phyloP scores from a whole-genome alignment of 2,329 filamentous ascomycete species.

The Sphaceloma murrayae region DNA sequence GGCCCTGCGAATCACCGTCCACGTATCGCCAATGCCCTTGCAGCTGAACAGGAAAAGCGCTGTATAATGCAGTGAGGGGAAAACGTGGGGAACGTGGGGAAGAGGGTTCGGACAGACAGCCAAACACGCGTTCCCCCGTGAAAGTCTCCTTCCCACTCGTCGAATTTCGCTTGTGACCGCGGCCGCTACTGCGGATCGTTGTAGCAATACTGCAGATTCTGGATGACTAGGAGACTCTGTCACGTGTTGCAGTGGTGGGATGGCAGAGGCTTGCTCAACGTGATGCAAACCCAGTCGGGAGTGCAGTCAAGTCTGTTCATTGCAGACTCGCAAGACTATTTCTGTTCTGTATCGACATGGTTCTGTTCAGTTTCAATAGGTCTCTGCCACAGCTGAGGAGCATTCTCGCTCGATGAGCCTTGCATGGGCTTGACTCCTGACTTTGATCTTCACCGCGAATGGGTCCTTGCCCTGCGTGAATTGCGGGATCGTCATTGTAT shows the following conservation, averaged over 20 bases:
- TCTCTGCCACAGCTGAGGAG: neutral
- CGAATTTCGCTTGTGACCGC: too few species aligned
- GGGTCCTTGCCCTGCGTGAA: conserved; percentile 5
- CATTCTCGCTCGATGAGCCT: conserved; percentile 11
- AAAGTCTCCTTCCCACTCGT: too few species aligned
- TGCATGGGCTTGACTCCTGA: conserved; percentile 7
- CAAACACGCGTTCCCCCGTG: neutral
- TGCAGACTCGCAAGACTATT: too few species aligned
- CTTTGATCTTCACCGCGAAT: conserved; percentile 8
- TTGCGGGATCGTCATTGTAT: conserved; percentile 9
- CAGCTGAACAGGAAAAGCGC: neutral
- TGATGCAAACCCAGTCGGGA: conserved; percentile 2
- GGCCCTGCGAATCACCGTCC: neutral
- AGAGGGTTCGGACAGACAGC: too few species aligned
- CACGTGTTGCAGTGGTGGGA: neutral
- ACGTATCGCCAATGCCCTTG: conserved; percentile 8
- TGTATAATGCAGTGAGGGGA: neutral
- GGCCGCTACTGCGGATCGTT: too few species aligned
- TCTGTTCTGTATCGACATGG: too few species aligned
- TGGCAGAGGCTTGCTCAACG: conserved; percentile 3
- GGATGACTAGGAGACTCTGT: too few species aligned
- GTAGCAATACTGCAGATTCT: too few species aligned
- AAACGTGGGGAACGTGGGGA: neutral
- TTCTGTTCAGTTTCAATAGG: neutral
- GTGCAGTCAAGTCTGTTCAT: too few species aligned